Conservation (phyloP, 129 eudicot species). For the Kitagawia praeruptora region DNA sequence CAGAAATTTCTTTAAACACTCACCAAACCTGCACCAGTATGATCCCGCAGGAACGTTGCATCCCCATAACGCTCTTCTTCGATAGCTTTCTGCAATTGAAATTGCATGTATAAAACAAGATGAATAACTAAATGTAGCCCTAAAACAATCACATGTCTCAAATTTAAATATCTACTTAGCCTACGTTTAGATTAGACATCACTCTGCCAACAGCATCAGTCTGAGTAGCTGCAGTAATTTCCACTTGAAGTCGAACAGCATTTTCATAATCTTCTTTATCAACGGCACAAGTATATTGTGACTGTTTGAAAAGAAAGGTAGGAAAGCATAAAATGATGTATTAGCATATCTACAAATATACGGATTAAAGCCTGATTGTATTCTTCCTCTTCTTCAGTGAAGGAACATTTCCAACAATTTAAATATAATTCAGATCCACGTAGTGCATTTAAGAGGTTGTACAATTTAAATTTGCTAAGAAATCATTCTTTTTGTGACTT, state of each 20-base stretch:
- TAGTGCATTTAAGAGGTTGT: too few relatives aligned
- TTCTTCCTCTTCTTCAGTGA: too few relatives aligned
- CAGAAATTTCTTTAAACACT: constrained; percentile 17
- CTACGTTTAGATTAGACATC: constrained; percentile 66
- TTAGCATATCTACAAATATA: neutral
- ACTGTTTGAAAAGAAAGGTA: constrained; percentile 32
- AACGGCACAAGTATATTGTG: constrained; percentile 58
- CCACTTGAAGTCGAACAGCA: constrained; percentile 91
- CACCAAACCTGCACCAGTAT: constrained; percentile 89
- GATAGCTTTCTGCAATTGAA: constrained; percentile 58
- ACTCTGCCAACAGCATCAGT: constrained; percentile 85
- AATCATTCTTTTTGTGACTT: too few relatives aligned
- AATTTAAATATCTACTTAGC: neutral
- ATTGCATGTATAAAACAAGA: neutral
- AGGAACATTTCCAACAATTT: too few relatives aligned
- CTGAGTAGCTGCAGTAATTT: constrained; percentile 77
- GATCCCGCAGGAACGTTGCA: constrained; percentile 73
- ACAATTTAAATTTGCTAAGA: too few relatives aligned
- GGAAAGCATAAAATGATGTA: neutral
- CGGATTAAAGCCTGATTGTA: neutral
- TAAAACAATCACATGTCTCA: neutral
- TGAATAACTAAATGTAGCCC: neutral
- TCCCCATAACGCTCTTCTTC: constrained; percentile 73
- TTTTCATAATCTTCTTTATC: constrained; percentile 72
- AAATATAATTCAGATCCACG: too few relatives aligned